phyloP scores from a whole-genome alignment of 2,329 filamentous ascomycete species.

The Aotearoamyces nothofagi region DNA sequence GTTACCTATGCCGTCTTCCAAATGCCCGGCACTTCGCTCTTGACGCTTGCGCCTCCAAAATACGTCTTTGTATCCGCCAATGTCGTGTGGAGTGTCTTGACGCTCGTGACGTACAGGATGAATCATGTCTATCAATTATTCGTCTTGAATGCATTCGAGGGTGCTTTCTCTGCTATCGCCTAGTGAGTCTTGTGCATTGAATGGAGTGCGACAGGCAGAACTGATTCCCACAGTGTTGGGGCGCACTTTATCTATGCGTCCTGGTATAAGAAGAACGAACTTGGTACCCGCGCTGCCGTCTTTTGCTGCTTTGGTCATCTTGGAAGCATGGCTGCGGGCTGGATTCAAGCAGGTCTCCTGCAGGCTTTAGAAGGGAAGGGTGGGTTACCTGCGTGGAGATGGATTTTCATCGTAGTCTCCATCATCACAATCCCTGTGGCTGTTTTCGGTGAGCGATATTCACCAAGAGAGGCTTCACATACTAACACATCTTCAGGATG shows the following conservation, averaged over 20 bases:
- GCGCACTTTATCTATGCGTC: constrained; percentile 28
- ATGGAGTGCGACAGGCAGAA: too few relatives aligned
- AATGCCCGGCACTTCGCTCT: constrained; percentile 26
- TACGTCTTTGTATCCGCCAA: constrained; percentile 28
- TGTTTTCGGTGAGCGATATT: constrained; percentile 26
- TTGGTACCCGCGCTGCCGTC: constrained; percentile 24
- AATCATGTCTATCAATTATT: constrained; percentile 27
- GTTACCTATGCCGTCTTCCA: constrained; percentile 28
- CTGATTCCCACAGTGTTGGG: too few relatives aligned
- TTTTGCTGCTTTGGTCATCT: constrained; percentile 28
- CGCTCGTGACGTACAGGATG: constrained; percentile 26
- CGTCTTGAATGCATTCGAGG: constrained; percentile 27
- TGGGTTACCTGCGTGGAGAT: constrained; percentile 25
- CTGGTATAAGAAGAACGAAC: constrained; percentile 28
- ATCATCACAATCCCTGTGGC: constrained; percentile 26
- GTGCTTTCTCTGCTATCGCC: constrained; percentile 26
- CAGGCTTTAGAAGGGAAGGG: constrained; percentile 20
- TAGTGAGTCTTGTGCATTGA: constrained; percentile 20
- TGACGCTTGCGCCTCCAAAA: constrained; percentile 22
- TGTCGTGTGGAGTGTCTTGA: constrained; percentile 27
- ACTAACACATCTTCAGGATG: too few relatives aligned
- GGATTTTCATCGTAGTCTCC: constrained; percentile 28
- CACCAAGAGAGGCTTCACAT: constrained; percentile 1
- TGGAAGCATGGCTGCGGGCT: constrained; percentile 28
- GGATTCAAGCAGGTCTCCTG: constrained; percentile 27